These are phyloP conservation scores for Aspergillus intermedius DNA, from an alignment of 2,329 filamentous ascomycete species.

Conservation along the genomic window DNA sequence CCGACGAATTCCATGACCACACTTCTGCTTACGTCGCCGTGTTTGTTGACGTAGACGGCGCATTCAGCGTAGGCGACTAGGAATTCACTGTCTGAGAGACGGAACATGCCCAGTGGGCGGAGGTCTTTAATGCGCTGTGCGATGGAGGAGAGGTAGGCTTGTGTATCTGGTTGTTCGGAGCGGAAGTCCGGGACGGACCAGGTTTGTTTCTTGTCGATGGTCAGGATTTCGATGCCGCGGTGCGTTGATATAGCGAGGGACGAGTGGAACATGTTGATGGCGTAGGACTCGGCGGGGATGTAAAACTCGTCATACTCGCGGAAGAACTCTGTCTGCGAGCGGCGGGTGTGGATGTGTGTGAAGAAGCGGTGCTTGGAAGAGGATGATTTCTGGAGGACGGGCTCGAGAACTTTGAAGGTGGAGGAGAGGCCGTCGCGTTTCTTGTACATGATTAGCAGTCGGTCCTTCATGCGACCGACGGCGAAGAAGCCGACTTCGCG, in stretches of 20 bases:
- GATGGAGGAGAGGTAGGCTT: slow-evolving; percentile 69
- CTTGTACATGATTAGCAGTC: slow-evolving; percentile 92
- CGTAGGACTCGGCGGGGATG: slow-evolving; percentile 89
- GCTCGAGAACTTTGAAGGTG: slow-evolving; percentile 92
- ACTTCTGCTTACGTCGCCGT: slow-evolving; percentile 86
- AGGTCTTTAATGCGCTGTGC: slow-evolving; percentile 75
- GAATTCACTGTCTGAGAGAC: slow-evolving; percentile 86
- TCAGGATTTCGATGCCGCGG: slow-evolving; percentile 91
- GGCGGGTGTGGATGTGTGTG: slow-evolving; percentile 39
- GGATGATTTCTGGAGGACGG: slow-evolving; percentile 85
- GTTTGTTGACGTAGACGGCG: slow-evolving; percentile 96
- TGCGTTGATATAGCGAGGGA: slow-evolving; percentile 87
- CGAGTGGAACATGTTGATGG: slow-evolving; percentile 91
- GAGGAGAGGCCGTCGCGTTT: slow-evolving; percentile 87
- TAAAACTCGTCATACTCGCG: slow-evolving; percentile 99
- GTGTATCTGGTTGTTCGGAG: slow-evolving; percentile 52
- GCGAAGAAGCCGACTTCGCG: slow-evolving; percentile 97
- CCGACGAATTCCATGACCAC: slow-evolving; percentile 99
- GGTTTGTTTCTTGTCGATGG: slow-evolving; percentile 91
- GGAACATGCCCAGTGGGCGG: slow-evolving; percentile 90
- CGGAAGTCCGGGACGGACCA: slow-evolving; percentile 83
- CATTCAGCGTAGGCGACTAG: slow-evolving; percentile 91
- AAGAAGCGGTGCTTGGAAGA: slow-evolving; percentile 71
- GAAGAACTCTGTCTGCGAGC: slow-evolving; percentile 86
- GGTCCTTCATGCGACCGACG: slow-evolving; percentile 93